Base-by-base conservation (phyloP, 257 asterid genomes). In the Nicotiana sylvestris region DNA sequence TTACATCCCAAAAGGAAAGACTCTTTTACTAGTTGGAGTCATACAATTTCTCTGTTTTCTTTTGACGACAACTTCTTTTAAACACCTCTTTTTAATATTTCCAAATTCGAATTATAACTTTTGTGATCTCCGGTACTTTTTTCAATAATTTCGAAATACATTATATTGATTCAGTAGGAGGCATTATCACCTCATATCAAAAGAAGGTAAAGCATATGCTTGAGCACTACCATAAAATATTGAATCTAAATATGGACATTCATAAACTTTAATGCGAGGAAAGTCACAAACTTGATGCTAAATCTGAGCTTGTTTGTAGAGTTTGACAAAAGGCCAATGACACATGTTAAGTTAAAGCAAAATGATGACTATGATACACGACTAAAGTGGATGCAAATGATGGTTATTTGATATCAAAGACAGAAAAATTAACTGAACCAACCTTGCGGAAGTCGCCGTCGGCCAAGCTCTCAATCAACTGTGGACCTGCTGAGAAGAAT, bases 401-500 rank as follows among this genome's bases (percentile, higher is more conserved):
- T 33, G n/a, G 35, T 33, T 39, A 66, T 0, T 0, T 43, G n/a
- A 66, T 46, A 66, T 66, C 27, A 5, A 66, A 66, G 29, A 66
- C 51, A 33, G 51, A 32, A 15, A n/a, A 66, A 66, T 4, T 8
- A 66, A 16, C 27, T 66, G 0, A 3, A 66, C 83, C 37, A 78
- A 88, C 89, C 89, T 84, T 86, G 27, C 87, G 85, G 5, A 13
- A 12, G 82, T 88, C 89, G 0, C 78, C 81, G 29, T 86, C 89
- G 0, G 84, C 4, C 57, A 88, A 82, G 62, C 84, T 85, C 27
- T 88, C 85, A 9, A 84, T 1, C 76, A 85, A 15, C 39, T 86
- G 66, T 17, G 86, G 79, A 7, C 89, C 90, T 8, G 11, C 43
- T 27, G 87, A 78, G 76, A 88, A 81, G 83, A 88, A 88, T 4